phyloP scores from a whole-genome alignment of 495 filamentous ascomycete genomes.

The Penicillium soppii region DNA sequence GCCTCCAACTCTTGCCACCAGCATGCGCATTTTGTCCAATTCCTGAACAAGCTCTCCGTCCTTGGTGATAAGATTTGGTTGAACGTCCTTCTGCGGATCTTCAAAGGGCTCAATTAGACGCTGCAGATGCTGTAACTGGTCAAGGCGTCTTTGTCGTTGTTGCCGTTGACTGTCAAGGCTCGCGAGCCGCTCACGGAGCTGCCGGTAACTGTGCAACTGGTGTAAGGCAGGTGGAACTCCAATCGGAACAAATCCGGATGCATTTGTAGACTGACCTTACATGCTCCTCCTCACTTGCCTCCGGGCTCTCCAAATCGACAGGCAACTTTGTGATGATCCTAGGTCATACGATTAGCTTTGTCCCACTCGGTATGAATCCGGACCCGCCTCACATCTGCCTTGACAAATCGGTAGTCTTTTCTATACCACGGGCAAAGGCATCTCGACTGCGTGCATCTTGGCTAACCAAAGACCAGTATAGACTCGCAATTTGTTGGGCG shows the following conservation, averaged over 20 bases:
- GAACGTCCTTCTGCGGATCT: slow-evolving; percentile 56
- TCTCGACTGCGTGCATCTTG: slow-evolving; percentile 44
- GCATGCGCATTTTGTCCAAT: slow-evolving; percentile 71
- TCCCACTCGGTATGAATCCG: background rate
- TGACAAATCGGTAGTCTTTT: slow-evolving; percentile 46
- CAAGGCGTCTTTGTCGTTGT: slow-evolving; percentile 53
- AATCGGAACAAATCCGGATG: slow-evolving; percentile 14
- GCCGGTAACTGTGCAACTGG: slow-evolving; percentile 51
- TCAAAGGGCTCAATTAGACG: slow-evolving; percentile 60
- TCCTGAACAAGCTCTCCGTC: slow-evolving; percentile 74
- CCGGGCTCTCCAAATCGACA: slow-evolving; percentile 29
- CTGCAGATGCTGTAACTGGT: slow-evolving; percentile 55
- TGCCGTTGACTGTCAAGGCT: slow-evolving; percentile 52
- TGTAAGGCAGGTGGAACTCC: slow-evolving; percentile 29
- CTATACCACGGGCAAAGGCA: slow-evolving; percentile 34
- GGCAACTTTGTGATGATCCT: slow-evolving; percentile 44
- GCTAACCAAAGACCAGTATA: slow-evolving; percentile 60
- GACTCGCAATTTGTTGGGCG: slow-evolving; percentile 74
- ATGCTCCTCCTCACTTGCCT: slow-evolving; percentile 33
- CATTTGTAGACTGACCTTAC: slow-evolving; percentile 25
- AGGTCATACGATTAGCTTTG: slow-evolving; percentile 13
- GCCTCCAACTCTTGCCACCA: slow-evolving; percentile 69
- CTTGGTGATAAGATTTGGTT: slow-evolving; percentile 73
- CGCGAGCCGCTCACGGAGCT: slow-evolving; percentile 51
- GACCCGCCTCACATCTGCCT: slow-evolving; percentile 38